Conservation (phyloP, 164 flowering plant species). For the Umbellularia californica region DNA sequence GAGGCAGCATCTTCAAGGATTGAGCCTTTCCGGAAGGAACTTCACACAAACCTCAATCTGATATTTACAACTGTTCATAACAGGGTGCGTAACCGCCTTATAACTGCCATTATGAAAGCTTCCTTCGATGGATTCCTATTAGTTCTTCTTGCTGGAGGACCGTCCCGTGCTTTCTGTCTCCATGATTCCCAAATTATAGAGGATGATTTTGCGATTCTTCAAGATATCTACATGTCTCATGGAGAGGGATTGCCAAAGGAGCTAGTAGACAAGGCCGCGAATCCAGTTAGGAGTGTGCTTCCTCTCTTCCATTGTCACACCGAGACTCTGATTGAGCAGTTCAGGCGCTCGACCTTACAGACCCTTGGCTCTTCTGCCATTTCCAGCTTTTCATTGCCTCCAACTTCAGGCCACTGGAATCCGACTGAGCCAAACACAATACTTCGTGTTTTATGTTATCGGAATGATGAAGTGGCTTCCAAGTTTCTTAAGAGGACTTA, state of each 20-base stretch:
- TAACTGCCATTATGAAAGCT: slow-evolving; percentile 83
- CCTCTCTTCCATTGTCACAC: slow-evolving; percentile 46
- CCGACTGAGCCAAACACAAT: slow-evolving; percentile 75
- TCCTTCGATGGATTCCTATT: slow-evolving; percentile 78
- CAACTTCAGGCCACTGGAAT: slow-evolving; percentile 66
- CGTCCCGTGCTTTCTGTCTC: slow-evolving; percentile 53
- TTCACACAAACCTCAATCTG: slow-evolving; percentile 51
- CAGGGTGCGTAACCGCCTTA: slow-evolving; percentile 52
- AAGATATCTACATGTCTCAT: slow-evolving; percentile 66
- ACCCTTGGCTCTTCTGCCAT: slow-evolving; percentile 49
- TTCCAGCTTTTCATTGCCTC: slow-evolving; percentile 67
- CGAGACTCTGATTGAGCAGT: slow-evolving; percentile 50
- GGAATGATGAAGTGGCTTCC: slow-evolving; percentile 63
- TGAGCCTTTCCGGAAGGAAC: slow-evolving; percentile 62
- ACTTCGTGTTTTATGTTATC: slow-evolving; percentile 62
- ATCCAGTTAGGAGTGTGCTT: slow-evolving; percentile 40
- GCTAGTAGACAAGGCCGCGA: slow-evolving; percentile 54
- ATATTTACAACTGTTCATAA: slow-evolving; percentile 59
- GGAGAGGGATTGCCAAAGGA: slow-evolving; percentile 85
- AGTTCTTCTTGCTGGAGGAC: slow-evolving; percentile 91
- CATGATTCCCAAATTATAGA: slow-evolving; percentile 58
- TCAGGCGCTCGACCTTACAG: slow-evolving; percentile 27
- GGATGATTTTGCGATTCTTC: slow-evolving; percentile 69
- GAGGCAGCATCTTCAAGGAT: slow-evolving; percentile 61
- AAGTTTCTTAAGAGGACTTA: slow-evolving; percentile 77